A percentile compares a stretch with the other conserved stretches of the same genome.
These are phyloP conservation scores for Claviceps lovelessii DNA, from an alignment of 2,329 filamentous ascomycete genomes.

Conservation along the genomic window DNA sequence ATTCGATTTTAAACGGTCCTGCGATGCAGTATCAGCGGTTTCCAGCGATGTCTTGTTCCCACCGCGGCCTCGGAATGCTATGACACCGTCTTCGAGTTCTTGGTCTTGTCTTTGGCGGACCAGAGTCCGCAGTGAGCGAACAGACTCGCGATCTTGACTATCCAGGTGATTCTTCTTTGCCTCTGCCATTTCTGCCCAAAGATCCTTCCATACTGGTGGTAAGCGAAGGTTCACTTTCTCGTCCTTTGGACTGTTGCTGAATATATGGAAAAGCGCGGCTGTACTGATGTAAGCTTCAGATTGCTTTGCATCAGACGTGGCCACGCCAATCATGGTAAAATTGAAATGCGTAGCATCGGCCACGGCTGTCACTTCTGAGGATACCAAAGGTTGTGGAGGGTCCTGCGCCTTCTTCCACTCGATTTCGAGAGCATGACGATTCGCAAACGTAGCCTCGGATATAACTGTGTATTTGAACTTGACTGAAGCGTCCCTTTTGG, in stretches of 20 bases:
- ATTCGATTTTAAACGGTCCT: conserved; percentile 29
- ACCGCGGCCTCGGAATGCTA: conserved; percentile 57
- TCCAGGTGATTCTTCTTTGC: conserved; percentile 57
- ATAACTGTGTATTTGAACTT: conserved; percentile 54
- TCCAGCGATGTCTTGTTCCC: conserved; percentile 33
- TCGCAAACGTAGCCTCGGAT: conserved; percentile 60
- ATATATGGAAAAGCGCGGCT: conserved; percentile 66
- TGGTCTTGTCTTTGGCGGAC: conserved; percentile 55
- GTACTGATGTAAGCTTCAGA: conserved; percentile 81
- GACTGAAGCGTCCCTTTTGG: conserved; percentile 56
- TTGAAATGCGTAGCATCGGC: conserved; percentile 38
- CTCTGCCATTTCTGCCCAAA: conserved; percentile 68
- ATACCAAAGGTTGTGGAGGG: conserved; percentile 20
- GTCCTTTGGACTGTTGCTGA: conserved; percentile 63
- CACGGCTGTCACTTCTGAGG: conserved; percentile 29
- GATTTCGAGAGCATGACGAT: conserved; percentile 60
- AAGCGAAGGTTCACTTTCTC: conserved; percentile 72
- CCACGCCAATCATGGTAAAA: conserved; percentile 61
- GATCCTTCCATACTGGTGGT: conserved; percentile 66
- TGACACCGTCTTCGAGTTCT: conserved; percentile 58
- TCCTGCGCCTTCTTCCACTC: conserved; percentile 64
- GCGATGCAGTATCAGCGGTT: conserved; percentile 30
- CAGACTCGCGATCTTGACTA: conserved; percentile 49
- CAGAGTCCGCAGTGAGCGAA: conserved; percentile 55
- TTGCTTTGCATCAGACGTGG: conserved; percentile 62